Base-by-base conservation (phyloP, 2,329 filamentous ascomycete genomes). In the Colletotrichum horii region DNA sequence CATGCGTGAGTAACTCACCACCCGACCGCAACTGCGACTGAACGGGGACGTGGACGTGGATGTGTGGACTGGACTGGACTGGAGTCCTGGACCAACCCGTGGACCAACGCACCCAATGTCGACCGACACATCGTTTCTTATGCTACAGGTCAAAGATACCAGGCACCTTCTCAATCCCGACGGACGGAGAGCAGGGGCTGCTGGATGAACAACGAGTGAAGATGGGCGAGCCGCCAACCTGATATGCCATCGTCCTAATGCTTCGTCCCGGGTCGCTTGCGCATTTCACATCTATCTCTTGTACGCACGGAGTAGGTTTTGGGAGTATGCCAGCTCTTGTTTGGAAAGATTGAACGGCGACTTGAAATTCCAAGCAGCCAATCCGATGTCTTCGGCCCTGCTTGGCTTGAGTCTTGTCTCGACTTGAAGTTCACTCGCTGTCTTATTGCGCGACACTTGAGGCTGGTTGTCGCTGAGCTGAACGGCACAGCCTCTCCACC, bases 21-120 rank as follows among this genome's bases (percentile, higher is more conserved):
- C 72, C 26, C 73, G 70, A 69, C 73, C 73, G 70, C 73, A 73
- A 73, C 56, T 73, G 73, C 64, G 73, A 75, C 64, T 69, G 72
- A 61, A 66, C 64, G 55, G 64, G 28, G 60, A 71, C 52, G 36
- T 66, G 64, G 64, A 66, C 36, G 43, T 55, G 64, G 43, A 22
- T 43, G 43, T 66, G 8, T 55, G 22, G 38, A 24, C 56, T 38
- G 66, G 38, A 24, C 56, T 38, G 66, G 71, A 61, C 32, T 48
- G 24, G 66, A 68, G 38, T 12, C 38, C 52, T 71, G 67, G 71
- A 65, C 66, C 71, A 67, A 61, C 32, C 48, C 66, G 19, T 32
- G 36, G 36, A 52, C 56, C 56, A 70, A 70, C 67, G 61, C 56
- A 62, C 56, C 64, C 73, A 48, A 67, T 70, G 61, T 73, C 62